phyloP scores from a whole-genome alignment of 2,329 filamentous ascomycete species.

The Colletotrichum sp. region DNA sequence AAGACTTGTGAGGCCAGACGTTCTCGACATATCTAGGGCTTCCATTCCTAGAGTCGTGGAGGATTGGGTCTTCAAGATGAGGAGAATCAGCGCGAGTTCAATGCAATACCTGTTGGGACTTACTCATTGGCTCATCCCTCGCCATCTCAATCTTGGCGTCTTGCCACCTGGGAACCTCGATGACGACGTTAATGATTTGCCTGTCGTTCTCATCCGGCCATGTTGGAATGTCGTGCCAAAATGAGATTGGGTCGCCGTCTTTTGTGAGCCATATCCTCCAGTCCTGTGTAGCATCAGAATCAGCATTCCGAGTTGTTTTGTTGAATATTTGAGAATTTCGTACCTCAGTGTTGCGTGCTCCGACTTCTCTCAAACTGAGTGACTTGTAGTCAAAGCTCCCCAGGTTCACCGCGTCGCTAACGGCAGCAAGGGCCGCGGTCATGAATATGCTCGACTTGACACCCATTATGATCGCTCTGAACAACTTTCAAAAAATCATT shows the following conservation, averaged over 20 bases:
- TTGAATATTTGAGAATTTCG: neutral
- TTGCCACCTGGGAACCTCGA: conserved; percentile 47
- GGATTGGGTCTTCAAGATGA: conserved; percentile 37
- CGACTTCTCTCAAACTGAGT: conserved; percentile 33
- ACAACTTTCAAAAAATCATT: too few species aligned
- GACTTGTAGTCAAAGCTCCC: neutral
- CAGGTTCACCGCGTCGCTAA: neutral
- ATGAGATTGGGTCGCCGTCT: conserved; percentile 42
- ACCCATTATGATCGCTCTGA: neutral
- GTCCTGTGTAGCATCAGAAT: conserved; percentile 27
- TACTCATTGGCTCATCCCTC: conserved; percentile 43
- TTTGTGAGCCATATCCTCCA: conserved; percentile 46
- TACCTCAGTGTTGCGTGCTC: conserved; percentile 41
- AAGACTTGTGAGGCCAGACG: conserved; percentile 47
- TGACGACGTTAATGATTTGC: conserved; percentile 40
- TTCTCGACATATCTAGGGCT: conserved; percentile 43
- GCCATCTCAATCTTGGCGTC: conserved; percentile 44
- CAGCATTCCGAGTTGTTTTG: rapidly evolving
- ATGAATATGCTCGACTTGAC: neutral
- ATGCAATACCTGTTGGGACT: neutral
- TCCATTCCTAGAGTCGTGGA: conserved; percentile 42
- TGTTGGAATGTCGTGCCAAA: conserved; percentile 46
- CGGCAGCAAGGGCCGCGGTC: neutral
- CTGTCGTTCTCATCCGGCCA: conserved; percentile 38
- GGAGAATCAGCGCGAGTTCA: rapidly evolving